These are phyloP conservation scores for Pichia norvegensis DNA, from an alignment of 1,139 yeast genomes.

Conservation along the genomic window DNA sequence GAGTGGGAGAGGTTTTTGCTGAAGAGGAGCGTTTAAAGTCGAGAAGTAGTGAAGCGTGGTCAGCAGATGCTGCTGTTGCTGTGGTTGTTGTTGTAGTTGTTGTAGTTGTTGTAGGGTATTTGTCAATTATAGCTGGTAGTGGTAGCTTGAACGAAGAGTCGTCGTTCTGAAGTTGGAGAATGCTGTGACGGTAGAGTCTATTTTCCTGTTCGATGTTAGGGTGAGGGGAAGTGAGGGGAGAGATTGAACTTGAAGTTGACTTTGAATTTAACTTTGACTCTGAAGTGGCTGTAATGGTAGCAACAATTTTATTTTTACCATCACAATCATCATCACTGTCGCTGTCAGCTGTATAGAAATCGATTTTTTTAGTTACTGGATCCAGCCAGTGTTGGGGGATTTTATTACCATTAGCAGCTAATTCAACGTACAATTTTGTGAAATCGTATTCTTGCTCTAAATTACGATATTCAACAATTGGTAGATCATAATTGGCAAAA, in stretches of 20 bases:
- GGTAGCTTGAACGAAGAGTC: conserved; percentile 14
- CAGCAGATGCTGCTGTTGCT: background rate
- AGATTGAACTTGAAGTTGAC: background rate
- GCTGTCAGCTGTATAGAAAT: conserved; percentile 1
- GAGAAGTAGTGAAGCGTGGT: background rate
- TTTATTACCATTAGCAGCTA: conserved; percentile 26
- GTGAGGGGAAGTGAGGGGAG: conserved; percentile 1
- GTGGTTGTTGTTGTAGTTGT: background rate
- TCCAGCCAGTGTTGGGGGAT: conserved; percentile 19
- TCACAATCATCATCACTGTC: no score
- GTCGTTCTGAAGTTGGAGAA: conserved; percentile 8
- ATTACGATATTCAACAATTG: conserved; percentile 52
- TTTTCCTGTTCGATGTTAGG: conserved; percentile 4
- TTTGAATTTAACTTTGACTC: background rate
- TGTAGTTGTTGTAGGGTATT: conserved; percentile 6
- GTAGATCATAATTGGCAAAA: conserved; percentile 46
- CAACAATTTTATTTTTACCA: no score
- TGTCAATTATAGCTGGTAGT: conserved; percentile 16
- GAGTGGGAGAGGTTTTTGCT: background rate
- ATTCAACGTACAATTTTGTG: conserved; percentile 29
- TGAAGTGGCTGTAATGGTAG: background rate
- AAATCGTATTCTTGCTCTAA: conserved; percentile 51
- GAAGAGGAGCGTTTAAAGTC: background rate
- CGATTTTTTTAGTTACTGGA: conserved; percentile 21
- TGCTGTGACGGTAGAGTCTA: conserved; percentile 7